Conservation (phyloP, 140 eudicot species). For the Erigeron philadelphicus region DNA sequence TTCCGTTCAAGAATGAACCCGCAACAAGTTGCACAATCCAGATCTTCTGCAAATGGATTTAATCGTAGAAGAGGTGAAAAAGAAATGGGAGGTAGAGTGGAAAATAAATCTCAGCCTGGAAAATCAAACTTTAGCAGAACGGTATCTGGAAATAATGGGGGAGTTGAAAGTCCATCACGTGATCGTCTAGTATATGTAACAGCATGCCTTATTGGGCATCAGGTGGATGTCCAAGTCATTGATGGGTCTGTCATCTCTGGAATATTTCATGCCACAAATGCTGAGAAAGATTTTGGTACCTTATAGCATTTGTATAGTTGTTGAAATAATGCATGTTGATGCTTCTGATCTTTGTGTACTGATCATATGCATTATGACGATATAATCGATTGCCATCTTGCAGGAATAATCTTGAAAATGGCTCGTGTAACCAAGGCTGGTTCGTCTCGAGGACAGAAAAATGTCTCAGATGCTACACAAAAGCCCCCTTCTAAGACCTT, state of each 20-base stretch:
- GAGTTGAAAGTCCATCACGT: constrained; percentile 51
- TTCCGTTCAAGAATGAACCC: constrained; percentile 47
- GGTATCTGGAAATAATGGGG: constrained; percentile 41
- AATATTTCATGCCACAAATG: constrained; percentile 70
- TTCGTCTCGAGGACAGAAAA: constrained; percentile 51
- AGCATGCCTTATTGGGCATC: constrained; percentile 83
- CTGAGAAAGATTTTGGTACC: constrained; percentile 92
- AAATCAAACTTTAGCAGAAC: constrained; percentile 44
- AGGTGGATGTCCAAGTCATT: constrained; percentile 78
- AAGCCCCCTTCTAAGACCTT: constrained; percentile 66
- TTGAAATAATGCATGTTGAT: constrained; percentile 15
- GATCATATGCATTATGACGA: constrained; percentile 8
- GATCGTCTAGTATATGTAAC: constrained; percentile 70
- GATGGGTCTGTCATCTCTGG: constrained; percentile 88
- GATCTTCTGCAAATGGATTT: constrained; percentile 70
- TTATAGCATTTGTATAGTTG: constrained; percentile 14
- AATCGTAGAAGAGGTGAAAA: constrained; percentile 57
- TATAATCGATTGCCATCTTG: constrained; percentile 17
- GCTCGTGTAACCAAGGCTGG: constrained; percentile 63
- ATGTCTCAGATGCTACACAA: constrained; percentile 39
- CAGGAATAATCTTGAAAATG: constrained; percentile 89
- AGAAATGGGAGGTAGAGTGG: constrained; percentile 50
- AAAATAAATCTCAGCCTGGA: constrained; percentile 52
- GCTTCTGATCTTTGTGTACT: constrained; percentile 13
- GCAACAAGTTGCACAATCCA: constrained; percentile 61